Evolutionary conservation across 352 stramenopile species (phyloP).

Genomic region (Phytophthora sp.): DNA sequence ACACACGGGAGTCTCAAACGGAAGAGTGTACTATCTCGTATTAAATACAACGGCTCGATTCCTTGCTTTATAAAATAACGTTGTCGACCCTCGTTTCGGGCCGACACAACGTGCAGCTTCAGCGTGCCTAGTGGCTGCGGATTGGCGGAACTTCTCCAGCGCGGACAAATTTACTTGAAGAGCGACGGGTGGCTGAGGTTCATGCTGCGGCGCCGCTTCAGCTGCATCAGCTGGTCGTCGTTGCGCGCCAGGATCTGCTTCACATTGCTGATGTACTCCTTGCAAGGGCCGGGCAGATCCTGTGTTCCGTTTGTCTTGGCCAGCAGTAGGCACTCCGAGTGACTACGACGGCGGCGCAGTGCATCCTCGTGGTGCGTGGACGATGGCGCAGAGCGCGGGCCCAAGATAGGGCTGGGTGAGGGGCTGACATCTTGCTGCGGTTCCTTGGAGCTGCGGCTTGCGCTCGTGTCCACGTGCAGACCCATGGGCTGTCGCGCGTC

Average conservation of each 20-base stretch:
- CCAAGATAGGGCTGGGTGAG: slow-evolving; percentile 21
- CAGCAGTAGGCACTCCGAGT: slow-evolving; percentile 83
- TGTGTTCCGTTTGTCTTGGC: slow-evolving; percentile 60
- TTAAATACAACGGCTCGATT: slow-evolving; percentile 48
- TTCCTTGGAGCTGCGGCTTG: slow-evolving; percentile 40
- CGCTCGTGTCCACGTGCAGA: slow-evolving; percentile 63
- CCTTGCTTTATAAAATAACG: slow-evolving; percentile 45
- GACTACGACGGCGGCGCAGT: slow-evolving; percentile 67
- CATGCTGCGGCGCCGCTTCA: slow-evolving; percentile 69
- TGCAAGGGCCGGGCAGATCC: slow-evolving; percentile 72
- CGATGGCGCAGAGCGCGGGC: slow-evolving; percentile 34
- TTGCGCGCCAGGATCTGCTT: slow-evolving; percentile 85
- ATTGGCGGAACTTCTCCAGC: neutral
- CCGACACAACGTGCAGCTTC: slow-evolving; percentile 21
- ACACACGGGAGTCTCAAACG: too few relatives aligned
- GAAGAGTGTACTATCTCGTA: slow-evolving; percentile 37
- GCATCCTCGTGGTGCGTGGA: slow-evolving; percentile 45
- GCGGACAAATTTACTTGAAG: slow-evolving; percentile 41
- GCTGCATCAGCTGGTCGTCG: slow-evolving; percentile 51
- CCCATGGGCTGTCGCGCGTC: slow-evolving; percentile 33
- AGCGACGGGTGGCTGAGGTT: slow-evolving; percentile 62
- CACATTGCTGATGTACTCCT: slow-evolving; percentile 87
- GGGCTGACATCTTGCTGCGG: slow-evolving; percentile 29
- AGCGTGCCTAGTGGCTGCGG: slow-evolving; percentile 8
- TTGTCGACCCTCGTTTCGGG: slow-evolving; percentile 14